phyloP scores from a whole-genome alignment of 75 land plant species.

The Picea glauca region DNA sequence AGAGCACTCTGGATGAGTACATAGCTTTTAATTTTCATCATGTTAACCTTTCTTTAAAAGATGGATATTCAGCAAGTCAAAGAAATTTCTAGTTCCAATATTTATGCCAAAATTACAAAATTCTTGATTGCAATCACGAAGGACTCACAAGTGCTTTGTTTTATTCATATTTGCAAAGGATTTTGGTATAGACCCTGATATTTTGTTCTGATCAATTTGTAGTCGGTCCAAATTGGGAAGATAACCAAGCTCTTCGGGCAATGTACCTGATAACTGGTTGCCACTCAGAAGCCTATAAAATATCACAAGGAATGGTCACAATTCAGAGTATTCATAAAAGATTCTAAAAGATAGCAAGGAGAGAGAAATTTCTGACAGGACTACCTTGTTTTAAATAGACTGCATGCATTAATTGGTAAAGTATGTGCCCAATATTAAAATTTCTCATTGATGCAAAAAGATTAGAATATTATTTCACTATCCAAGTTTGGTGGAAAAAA shows the following conservation, averaged over 20 bases:
- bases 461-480: no score
- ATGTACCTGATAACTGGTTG: slow-evolving; percentile 58
- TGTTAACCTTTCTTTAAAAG: neutral
- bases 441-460: neutral
- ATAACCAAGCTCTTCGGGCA: slow-evolving; percentile 74
- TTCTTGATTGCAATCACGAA: neutral
- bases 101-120: neutral
- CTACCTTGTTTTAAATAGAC: neutral
- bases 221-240: slow-evolving; percentile 68
- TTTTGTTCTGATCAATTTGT: slow-evolving; percentile 76
- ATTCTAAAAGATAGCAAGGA: no score
- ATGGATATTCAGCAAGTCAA: neutral
- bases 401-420: neutral
- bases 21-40: neutral
- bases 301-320: neutral
- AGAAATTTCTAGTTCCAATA: neutral
- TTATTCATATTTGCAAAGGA: slow-evolving; percentile 69
- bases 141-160: slow-evolving; percentile 67
- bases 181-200: slow-evolving; percentile 66
- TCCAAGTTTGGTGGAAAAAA: no score
- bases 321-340: neutral
- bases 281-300: slow-evolving; percentile 79
- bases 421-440: neutral
- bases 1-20: neutral
- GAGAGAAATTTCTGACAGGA: neutral